Evolutionary conservation across 106 monocot genomes (phyloP).

Genomic region (Allium sativum): DNA sequence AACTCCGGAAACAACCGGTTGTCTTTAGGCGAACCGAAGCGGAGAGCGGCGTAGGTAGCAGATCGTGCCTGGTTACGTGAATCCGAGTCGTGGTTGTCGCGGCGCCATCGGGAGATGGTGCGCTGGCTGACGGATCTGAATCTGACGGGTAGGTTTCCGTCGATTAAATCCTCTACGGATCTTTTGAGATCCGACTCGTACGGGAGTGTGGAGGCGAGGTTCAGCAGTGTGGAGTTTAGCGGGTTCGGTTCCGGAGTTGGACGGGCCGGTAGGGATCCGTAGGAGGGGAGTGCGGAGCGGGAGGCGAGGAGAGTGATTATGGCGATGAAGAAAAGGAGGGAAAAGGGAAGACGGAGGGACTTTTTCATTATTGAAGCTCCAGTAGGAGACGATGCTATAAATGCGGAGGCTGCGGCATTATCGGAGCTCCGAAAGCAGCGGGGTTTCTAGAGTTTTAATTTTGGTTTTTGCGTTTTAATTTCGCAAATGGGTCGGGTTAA

Average conservation of each 20-base stretch:
- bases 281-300: conserved; percentile 17
- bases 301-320: conserved; percentile 25
- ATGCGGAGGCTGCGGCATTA: background rate
- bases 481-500: background rate
- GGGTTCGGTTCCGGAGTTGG: background rate
- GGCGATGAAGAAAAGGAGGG: conserved; percentile 32
- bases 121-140: conserved; percentile 3
- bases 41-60: conserved; percentile 1
- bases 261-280: background rate
- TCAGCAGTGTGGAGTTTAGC: conserved; percentile 18
- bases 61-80: background rate
- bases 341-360: conserved; percentile 23
- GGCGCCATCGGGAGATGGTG: conserved; percentile 17
- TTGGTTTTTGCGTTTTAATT: background rate
- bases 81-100: background rate
- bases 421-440: conserved; percentile 1
- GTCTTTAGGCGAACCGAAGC: conserved; percentile 10
- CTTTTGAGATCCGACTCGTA: conserved; percentile 16
- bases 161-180: conserved; percentile 32
- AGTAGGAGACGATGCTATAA: conserved; percentile 6
- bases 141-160: conserved; percentile 13
- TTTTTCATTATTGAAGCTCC: conserved; percentile 17
- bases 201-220: conserved; percentile 17
- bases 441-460: background rate
- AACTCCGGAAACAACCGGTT: conserved; percentile 25